Conservation (phyloP, 108 stramenopile species). For the Cyclotella distinguenda region DNA sequence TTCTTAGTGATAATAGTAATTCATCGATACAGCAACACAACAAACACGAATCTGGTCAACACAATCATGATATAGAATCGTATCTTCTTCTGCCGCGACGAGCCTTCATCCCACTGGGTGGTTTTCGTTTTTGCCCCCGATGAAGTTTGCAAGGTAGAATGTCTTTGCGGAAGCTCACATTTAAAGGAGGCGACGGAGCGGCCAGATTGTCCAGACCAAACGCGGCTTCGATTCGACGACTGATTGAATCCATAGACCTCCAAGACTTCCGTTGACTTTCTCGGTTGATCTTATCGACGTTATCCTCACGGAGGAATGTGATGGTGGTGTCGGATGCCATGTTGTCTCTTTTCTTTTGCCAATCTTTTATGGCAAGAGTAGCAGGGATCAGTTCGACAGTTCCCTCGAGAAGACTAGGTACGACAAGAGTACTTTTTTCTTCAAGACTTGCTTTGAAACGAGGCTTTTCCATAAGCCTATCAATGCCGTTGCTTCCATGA, state of each 20-base stretch:
- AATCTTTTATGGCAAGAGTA: constrained; percentile 29
- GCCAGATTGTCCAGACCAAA: constrained; percentile 24
- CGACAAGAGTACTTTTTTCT: constrained; percentile 47
- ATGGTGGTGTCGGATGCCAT: constrained; percentile 19
- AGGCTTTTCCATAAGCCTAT: constrained; percentile 43
- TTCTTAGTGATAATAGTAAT: no score
- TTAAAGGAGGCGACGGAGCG: neutral
- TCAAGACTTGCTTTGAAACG: constrained; percentile 51
- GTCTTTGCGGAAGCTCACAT: neutral
- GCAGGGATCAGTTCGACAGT: constrained; percentile 55
- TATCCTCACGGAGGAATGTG: constrained; percentile 27
- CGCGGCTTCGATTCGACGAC: constrained; percentile 26
- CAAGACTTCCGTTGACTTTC: constrained; percentile 25
- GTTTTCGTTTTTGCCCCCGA: constrained; percentile 7
- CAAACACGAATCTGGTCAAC: neutral
- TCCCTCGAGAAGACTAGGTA: constrained; percentile 68
- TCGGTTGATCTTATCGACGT: constrained; percentile 27
- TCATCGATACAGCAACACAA: constrained; percentile 3
- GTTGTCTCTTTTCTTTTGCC: constrained; percentile 38
- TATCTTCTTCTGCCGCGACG: neutral
- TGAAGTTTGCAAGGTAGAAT: constrained; percentile 2
- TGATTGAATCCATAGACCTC: constrained; percentile 17
- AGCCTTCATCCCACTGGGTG: neutral
- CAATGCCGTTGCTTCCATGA: constrained; percentile 50
- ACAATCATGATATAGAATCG: neutral